Conservation (phyloP, 352 stramenopile genomes). For the Globisporangium acanthophoron region DNA sequence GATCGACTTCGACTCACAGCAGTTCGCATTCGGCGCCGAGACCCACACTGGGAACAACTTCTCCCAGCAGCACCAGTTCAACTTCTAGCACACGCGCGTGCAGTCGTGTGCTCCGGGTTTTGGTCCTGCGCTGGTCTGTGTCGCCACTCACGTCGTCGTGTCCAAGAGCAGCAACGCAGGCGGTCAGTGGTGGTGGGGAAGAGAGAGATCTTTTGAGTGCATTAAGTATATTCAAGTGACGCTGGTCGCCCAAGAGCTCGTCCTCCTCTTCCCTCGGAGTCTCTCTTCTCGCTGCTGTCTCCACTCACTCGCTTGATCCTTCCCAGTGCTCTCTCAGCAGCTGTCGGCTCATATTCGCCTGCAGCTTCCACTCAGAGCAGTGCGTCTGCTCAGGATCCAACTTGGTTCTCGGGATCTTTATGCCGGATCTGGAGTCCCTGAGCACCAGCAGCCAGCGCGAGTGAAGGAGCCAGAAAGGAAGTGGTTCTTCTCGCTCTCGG, state of each 20-base stretch:
- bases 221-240: neutral
- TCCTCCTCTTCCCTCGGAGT: neutral
- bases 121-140: too few species aligned
- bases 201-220: neutral
- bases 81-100: constrained; percentile 4
- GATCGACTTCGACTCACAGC: constrained; percentile 37
- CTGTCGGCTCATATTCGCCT: neutral
- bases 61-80: constrained; percentile 6
- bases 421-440: too few species aligned
- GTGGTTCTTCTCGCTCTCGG: neutral
- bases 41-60: neutral
- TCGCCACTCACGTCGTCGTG: too few species aligned
- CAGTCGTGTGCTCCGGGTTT: neutral
- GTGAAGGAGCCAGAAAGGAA: too few species aligned
- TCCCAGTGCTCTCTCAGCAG: too few species aligned
- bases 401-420: neutral
- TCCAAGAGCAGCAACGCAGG: too few species aligned
- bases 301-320: too few species aligned
- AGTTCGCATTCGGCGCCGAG: constrained; percentile 66
- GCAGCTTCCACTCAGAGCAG: neutral
- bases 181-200: too few species aligned
- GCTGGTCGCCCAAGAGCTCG: neutral
- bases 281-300: neutral
- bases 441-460: too few species aligned
- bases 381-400: neutral